A percentile compares a stretch with the other conserved stretches of the same genome.
phyloP scores from a whole-genome alignment of 2,329 filamentous ascomycete genomes.

The Alternaria sp. region DNA sequence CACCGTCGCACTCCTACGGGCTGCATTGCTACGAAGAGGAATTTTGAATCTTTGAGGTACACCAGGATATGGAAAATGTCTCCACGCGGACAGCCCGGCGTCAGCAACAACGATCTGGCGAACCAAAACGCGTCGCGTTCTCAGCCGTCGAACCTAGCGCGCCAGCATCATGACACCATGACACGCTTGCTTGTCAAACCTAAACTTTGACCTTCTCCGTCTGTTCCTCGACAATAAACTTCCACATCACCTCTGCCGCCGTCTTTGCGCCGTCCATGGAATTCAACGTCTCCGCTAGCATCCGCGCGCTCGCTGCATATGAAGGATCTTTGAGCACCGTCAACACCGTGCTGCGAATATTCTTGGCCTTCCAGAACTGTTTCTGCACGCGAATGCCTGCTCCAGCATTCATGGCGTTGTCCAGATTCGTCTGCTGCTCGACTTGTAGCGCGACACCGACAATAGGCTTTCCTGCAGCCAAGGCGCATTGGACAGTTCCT shows the following conservation, averaged over 20 bases:
- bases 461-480: conserved; percentile 40
- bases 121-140: neutral
- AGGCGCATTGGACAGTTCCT: conserved; percentile 41
- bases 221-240: conserved; percentile 33
- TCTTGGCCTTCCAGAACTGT: conserved; percentile 37
- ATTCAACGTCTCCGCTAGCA: conserved; percentile 32
- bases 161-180: conserved; percentile 5
- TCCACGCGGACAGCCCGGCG: too few species aligned
- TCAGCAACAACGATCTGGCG: neutral
- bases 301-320: conserved; percentile 32
- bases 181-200: neutral
- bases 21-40: neutral
- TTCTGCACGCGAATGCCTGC: conserved; percentile 39
- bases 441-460: conserved; percentile 43
- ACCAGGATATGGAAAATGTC: neutral
- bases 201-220: conserved; percentile 18
- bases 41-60: neutral
- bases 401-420: conserved; percentile 42
- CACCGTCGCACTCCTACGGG: neutral
- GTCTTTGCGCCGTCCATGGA: conserved; percentile 39
- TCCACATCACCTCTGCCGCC: conserved; percentile 42
- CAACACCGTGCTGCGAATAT: conserved; percentile 32
- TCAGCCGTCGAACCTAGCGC: neutral
- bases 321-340: conserved; percentile 32
- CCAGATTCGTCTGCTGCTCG: conserved; percentile 44